phyloP scores from a whole-genome alignment of 2,329 filamentous ascomycete species.

The Didymella glomerata region DNA sequence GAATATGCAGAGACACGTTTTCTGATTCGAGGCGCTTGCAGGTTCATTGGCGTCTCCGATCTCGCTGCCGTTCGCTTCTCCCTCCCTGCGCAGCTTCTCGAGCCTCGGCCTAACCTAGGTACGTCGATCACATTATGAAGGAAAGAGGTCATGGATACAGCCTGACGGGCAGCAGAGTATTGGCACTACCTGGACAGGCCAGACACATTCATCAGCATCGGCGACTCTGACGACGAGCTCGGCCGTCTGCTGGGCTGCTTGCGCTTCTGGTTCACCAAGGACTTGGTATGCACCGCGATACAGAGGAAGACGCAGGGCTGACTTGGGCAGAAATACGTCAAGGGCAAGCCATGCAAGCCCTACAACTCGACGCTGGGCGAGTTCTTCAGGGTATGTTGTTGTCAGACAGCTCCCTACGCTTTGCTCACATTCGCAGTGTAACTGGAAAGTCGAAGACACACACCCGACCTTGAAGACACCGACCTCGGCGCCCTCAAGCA shows the following conservation, averaged over 20 bases:
- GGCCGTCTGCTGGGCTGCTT: conserved; percentile 95
- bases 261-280: conserved; percentile 98
- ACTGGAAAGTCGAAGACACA: conserved; percentile 90
- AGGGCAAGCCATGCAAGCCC: conserved; percentile 97
- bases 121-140: conserved; percentile 36
- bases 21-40: conserved; percentile 51
- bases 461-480: conserved; percentile 66
- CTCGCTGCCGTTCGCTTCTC: conserved; percentile 97
- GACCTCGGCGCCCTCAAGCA: conserved; percentile 53
- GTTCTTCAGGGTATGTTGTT: conserved; percentile 81
- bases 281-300: conserved; percentile 65
- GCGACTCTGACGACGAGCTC: conserved; percentile 88
- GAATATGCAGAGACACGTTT: conserved; percentile 23
- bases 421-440: conserved; percentile 68
- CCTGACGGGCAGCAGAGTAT: conserved; percentile 71
- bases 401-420: not conserved
- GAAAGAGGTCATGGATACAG: conserved; percentile 11
- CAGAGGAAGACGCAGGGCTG: conserved; percentile 26
- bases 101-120: conserved; percentile 92
- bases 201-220: conserved; percentile 84
- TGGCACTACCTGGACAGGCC: conserved; percentile 98
- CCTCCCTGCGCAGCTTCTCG: conserved; percentile 90
- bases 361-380: conserved; percentile 98
- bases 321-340: conserved; percentile 83
- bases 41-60: conserved; percentile 95